Conservation (phyloP, 176 grass and related monocot genomes). For the Puya raimondii region DNA sequence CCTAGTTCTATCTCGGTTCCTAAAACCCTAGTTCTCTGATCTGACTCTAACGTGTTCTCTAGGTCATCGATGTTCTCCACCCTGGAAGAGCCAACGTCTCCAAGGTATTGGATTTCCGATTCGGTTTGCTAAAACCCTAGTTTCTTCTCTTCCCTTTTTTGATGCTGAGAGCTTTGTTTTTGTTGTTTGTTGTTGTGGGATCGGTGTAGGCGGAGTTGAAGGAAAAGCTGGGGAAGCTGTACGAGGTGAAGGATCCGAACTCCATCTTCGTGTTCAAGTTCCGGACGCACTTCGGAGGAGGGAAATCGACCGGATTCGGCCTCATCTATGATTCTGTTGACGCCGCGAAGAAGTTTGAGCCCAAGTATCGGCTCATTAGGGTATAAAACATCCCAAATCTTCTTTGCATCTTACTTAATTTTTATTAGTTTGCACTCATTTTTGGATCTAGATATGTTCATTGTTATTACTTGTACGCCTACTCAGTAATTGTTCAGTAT, state of each 20-base stretch:
- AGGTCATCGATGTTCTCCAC: conserved; percentile 97
- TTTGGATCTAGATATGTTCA: background rate
- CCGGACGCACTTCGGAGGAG: conserved; percentile 89
- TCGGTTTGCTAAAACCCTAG: background rate
- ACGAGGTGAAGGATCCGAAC: conserved; percentile 77
- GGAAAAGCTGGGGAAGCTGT: conserved; percentile 47
- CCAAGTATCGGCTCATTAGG: conserved; percentile 97
- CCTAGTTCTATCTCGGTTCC: background rate
- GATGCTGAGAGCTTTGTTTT: no score
- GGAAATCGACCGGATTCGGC: conserved; percentile 88
- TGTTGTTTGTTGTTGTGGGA: background rate
- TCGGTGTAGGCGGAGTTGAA: conserved; percentile 62
- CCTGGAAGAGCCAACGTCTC: conserved; percentile 90
- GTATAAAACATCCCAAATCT: conserved; percentile 19
- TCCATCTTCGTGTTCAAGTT: conserved; percentile 99
- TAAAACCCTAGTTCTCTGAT: background rate
- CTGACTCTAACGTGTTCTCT: background rate
- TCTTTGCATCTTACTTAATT: background rate
- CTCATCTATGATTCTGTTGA: conserved; percentile 88
- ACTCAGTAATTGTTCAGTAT: background rate
- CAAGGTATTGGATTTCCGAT: conserved; percentile 40
- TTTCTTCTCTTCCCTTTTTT: conserved; percentile 1
- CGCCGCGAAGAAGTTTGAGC: conserved; percentile 82
- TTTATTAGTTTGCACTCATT: background rate
- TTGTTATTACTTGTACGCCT: background rate